Percentiles rank a stretch among this genome's conserved stretches.
These are phyloP conservation scores for Sclerotiophoma versabilis DNA, from an alignment of 2,329 filamentous ascomycete species.

Conservation along the genomic window DNA sequence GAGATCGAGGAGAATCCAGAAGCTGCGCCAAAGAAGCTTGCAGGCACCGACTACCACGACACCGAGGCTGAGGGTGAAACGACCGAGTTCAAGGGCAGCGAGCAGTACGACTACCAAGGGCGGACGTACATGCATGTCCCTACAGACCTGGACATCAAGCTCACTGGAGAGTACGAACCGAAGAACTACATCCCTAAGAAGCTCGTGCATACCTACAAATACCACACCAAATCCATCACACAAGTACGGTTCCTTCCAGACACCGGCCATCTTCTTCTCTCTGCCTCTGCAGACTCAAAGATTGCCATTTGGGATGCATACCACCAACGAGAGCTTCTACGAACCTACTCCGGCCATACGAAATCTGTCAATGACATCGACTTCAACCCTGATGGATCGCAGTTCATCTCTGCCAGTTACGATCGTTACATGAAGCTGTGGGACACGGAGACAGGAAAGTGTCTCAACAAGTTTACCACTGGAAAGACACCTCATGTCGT, in stretches of 20 bases:
- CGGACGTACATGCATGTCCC: conserved; percentile 98
- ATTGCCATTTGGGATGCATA: conserved; percentile 96
- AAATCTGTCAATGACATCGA: conserved; percentile 90
- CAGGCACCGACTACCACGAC: conserved; percentile 61
- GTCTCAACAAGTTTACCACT: conserved; percentile 85
- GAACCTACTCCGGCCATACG: conserved; percentile 88
- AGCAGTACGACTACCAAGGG: conserved; percentile 91
- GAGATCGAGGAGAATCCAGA: conserved; percentile 67
- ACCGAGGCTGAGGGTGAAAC: conserved; percentile 68
- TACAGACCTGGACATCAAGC: conserved; percentile 59
- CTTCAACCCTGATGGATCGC: conserved; percentile 82
- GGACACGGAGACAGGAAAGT: conserved; percentile 95
- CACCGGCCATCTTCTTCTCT: conserved; percentile 87
- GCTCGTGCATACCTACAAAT: conserved; percentile 88
- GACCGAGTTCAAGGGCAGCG: conserved; percentile 82
- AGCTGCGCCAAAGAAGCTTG: conserved; percentile 65
- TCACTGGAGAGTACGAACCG: conserved; percentile 78
- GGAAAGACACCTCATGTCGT: conserved; percentile 96
- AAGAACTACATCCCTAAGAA: conserved; percentile 97
- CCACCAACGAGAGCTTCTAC: conserved; percentile 84
- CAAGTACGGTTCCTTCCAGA: conserved; percentile 87
- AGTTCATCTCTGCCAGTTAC: conserved; percentile 90
- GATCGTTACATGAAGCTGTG: conserved; percentile 97
- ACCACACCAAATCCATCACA: conserved; percentile 82
- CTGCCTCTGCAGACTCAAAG: conserved; percentile 86